Evolutionary conservation across 352 stramenopile species (phyloP).

Genomic region (Lagenidium giganteum): DNA sequence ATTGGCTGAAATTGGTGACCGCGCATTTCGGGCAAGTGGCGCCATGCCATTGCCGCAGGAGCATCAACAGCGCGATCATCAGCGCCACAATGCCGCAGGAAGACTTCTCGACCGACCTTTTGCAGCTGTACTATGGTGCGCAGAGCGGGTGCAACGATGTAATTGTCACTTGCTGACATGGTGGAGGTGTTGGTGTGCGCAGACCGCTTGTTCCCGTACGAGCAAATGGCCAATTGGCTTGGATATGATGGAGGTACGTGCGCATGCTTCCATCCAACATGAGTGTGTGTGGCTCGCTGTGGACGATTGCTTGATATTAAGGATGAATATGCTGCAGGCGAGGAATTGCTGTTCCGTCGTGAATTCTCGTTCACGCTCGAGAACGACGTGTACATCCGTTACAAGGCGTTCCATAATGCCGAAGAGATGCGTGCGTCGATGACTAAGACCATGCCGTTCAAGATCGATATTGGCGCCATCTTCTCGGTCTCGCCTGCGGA

Average conservation of each 20-base stretch:
- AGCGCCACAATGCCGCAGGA: slow-evolving; percentile 47
- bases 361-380: slow-evolving; percentile 99
- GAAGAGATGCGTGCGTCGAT: slow-evolving; percentile 84
- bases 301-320: not conserved
- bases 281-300: too few species aligned
- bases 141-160: not conserved
- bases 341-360: slow-evolving; percentile 82
- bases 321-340: slow-evolving; percentile 25
- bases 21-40: not conserved
- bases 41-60: not conserved
- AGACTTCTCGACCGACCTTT: slow-evolving; percentile 79
- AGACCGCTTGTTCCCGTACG: slow-evolving; percentile 86
- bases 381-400: slow-evolving; percentile 99
- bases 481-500: slow-evolving; percentile 86
- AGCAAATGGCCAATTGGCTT: slow-evolving; percentile 82
- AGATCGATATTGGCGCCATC: slow-evolving; percentile 99
- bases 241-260: slow-evolving; percentile 68
- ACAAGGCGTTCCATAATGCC: slow-evolving; percentile 91
- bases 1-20: slow-evolving; percentile 23
- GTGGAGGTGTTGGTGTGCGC: not conserved
- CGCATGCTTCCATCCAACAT: too few species aligned
- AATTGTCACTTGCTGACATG: not conserved
- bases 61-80: not conserved
- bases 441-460: slow-evolving; percentile 93
- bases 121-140: slow-evolving; percentile 85